Conservation (phyloP, 805 yeast genomes). For the Torulaspora indica region DNA sequence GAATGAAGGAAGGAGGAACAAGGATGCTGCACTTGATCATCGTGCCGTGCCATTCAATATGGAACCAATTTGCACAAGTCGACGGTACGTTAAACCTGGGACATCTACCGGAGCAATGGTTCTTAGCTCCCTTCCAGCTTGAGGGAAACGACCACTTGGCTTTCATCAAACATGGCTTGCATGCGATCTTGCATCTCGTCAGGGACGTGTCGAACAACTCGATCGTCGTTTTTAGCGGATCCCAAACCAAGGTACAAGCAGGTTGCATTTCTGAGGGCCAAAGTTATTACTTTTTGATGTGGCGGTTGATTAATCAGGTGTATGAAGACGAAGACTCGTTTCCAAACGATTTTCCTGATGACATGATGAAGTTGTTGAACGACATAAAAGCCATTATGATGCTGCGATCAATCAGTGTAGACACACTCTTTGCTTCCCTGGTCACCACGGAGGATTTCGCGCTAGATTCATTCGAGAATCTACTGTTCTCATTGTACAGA, state of each 20-base stretch:
- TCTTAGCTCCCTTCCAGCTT: constrained; percentile 58
- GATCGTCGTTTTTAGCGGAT: constrained; percentile 55
- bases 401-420: constrained; percentile 9
- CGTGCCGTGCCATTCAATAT: constrained; percentile 62
- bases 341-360: constrained; percentile 12
- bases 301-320: constrained; percentile 26
- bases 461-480: constrained; percentile 74
- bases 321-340: constrained; percentile 12
- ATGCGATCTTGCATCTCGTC: constrained; percentile 39
- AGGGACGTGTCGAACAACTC: constrained; percentile 31
- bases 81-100: constrained; percentile 40
- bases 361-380: constrained; percentile 10
- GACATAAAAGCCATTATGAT: constrained; percentile 6
- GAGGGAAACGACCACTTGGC: constrained; percentile 66
- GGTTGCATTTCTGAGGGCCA: constrained; percentile 57
- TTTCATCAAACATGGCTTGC: constrained; percentile 56
- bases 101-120: constrained; percentile 52
- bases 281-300: constrained; percentile 49
- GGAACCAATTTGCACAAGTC: constrained; percentile 38
- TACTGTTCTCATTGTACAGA: constrained; percentile 54
- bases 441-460: constrained; percentile 65
- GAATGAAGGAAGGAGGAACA: neutral
- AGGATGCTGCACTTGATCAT: constrained; percentile 38
- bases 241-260: constrained; percentile 57
- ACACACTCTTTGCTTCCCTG: constrained; percentile 18